These are phyloP conservation scores for Fusarium armeniacum DNA, from an alignment of 2,329 filamentous ascomycete genomes.

Conservation along the genomic window DNA sequence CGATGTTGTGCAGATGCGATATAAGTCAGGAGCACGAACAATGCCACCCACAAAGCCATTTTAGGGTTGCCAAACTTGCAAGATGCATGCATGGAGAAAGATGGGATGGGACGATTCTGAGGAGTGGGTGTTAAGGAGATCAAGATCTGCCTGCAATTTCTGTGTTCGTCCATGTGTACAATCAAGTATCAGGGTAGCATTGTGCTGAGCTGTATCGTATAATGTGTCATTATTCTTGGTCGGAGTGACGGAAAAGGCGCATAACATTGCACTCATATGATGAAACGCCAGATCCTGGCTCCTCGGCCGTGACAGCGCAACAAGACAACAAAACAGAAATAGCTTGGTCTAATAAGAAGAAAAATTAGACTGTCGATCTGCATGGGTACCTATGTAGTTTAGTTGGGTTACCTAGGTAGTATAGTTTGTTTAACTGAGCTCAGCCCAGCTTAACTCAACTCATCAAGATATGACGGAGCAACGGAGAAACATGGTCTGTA, in stretches of 20 bases:
- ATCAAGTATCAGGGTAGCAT: constrained; percentile 4
- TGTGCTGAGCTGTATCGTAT: constrained; percentile 5
- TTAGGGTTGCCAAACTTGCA: constrained; percentile 31
- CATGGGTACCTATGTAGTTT: constrained; percentile 9
- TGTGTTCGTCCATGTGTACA: constrained; percentile 6
- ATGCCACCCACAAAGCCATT: constrained; percentile 6
- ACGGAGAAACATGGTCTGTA: neutral
- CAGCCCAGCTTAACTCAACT: constrained; percentile 22
- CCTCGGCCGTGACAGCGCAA: constrained; percentile 41
- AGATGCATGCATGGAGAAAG: constrained; percentile 33
- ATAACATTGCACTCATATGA: constrained; percentile 38
- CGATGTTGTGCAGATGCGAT: constrained; percentile 28
- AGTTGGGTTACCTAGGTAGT: too few species aligned
- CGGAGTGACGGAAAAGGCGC: constrained; percentile 19
- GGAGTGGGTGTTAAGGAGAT: constrained; percentile 5
- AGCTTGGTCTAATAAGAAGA: constrained; percentile 3
- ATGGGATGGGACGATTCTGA: constrained; percentile 36
- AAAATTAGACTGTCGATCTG: constrained; percentile 32
- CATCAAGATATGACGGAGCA: neutral
- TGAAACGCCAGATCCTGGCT: constrained; percentile 43
- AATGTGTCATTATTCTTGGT: constrained; percentile 3
- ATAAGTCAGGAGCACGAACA: constrained; percentile 17
- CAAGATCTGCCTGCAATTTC: constrained; percentile 29
- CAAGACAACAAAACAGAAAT: constrained; percentile 22
- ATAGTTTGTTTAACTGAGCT: neutral